A percentile compares a stretch with the other conserved stretches of the same genome.
Evolutionary conservation across 805 yeast species (phyloP).

Genomic region (Yarrowia sp.): DNA sequence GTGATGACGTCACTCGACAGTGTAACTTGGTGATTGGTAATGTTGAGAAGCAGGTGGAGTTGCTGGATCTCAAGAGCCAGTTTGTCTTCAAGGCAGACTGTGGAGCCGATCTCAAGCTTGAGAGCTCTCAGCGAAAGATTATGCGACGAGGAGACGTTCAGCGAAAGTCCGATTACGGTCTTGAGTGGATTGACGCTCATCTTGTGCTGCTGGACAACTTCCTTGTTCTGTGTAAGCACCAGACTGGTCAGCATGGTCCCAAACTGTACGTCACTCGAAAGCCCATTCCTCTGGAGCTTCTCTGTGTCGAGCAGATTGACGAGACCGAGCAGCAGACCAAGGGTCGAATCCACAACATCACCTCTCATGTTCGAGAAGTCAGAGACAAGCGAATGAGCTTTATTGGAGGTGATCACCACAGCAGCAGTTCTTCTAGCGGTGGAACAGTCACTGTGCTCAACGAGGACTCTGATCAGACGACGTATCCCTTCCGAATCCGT

Average conservation of each 20-base stretch:
- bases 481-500: slow-evolving; percentile 50
- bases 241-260: slow-evolving; percentile 49
- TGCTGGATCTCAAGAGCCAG: slow-evolving; percentile 61
- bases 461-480: slow-evolving; percentile 44
- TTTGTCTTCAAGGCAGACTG: slow-evolving; percentile 60
- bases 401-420: slow-evolving; percentile 22
- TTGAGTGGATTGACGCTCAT: slow-evolving; percentile 60
- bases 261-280: slow-evolving; percentile 49
- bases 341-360: slow-evolving; percentile 45
- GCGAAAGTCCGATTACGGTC: slow-evolving; percentile 69
- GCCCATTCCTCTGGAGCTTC: slow-evolving; percentile 56
- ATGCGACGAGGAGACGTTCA: slow-evolving; percentile 64
- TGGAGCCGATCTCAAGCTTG: slow-evolving; percentile 60
- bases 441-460: slow-evolving; percentile 44
- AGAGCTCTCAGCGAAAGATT: slow-evolving; percentile 62
- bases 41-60: slow-evolving; percentile 64
- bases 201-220: slow-evolving; percentile 74
- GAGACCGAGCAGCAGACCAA: slow-evolving; percentile 28
- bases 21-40: slow-evolving; percentile 68
- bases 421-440: background rate
- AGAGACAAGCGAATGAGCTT: slow-evolving; percentile 40
- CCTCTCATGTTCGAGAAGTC: slow-evolving; percentile 42
- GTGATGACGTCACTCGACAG: slow-evolving; percentile 61
- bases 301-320: slow-evolving; percentile 60
- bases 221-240: slow-evolving; percentile 53